Evolutionary conservation across 2,329 filamentous ascomycete genomes (phyloP).

Genomic region (Knufia petricola): DNA sequence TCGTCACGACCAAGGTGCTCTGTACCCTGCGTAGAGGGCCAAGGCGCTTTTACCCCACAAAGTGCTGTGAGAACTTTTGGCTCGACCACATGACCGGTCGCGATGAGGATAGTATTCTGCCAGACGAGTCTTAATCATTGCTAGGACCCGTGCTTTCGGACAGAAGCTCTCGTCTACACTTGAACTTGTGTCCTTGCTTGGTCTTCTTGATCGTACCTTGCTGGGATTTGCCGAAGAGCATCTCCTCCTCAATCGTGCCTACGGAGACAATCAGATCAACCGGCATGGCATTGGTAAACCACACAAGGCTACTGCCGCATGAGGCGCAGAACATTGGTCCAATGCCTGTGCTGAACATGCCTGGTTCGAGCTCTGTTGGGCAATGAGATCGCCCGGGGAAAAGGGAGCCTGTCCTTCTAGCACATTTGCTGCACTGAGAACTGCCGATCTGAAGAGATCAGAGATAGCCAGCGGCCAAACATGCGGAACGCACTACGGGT

Average conservation of each 20-base stretch:
- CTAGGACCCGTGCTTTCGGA: slow-evolving; percentile 11
- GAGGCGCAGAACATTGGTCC: slow-evolving; percentile 14
- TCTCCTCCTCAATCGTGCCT: slow-evolving; percentile 15
- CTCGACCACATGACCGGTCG: slow-evolving; percentile 14
- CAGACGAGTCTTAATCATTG: slow-evolving; percentile 13
- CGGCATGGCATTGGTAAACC: slow-evolving; percentile 13
- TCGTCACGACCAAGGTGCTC: no score
- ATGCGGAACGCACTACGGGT: slow-evolving; percentile 11
- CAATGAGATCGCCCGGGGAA: slow-evolving; percentile 14
- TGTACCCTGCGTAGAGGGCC: no score
- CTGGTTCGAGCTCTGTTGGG: slow-evolving; percentile 12
- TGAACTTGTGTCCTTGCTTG: slow-evolving; percentile 13
- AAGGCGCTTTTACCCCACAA: background rate
- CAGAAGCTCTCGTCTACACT: slow-evolving; percentile 8
- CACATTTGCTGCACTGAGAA: slow-evolving; percentile 16
- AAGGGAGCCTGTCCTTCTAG: slow-evolving; percentile 14
- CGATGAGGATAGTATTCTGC: slow-evolving; percentile 14
- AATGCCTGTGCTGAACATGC: slow-evolving; percentile 12
- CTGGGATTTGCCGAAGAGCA: slow-evolving; percentile 14
- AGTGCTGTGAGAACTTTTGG: slow-evolving; percentile 11
- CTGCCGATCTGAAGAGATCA: slow-evolving; percentile 8
- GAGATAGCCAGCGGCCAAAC: background rate
- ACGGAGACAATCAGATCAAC: slow-evolving; percentile 13
- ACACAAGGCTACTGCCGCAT: slow-evolving; percentile 16
- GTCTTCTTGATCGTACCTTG: slow-evolving; percentile 13